Base-by-base conservation (phyloP, 352 stramenopile genomes). In the Globisporangium barbulae region DNA sequence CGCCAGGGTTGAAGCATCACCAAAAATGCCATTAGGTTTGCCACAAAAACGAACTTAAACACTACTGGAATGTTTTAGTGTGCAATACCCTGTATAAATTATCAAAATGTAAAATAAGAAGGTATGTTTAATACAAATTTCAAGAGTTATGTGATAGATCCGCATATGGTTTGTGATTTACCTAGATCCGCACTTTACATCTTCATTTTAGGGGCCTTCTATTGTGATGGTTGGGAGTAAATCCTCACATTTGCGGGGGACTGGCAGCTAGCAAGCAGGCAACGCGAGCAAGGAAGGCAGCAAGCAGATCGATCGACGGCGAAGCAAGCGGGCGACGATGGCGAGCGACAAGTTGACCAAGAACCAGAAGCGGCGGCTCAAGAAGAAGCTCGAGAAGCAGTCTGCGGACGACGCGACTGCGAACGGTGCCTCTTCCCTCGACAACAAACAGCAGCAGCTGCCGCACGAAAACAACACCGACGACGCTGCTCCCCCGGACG, bases 331-430 rank as follows among this genome's bases (percentile, higher is more conserved):
- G 12, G 35, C 39, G 39, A 31, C 35, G n/a, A 65, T 65, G 60
- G 59, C 65, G 53, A 63, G 67, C 30, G 70, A 77, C 47, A 63
- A 63, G 64, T 67, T 91, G 61, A 91, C 88, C 28, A 96, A 96
- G 75, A 96, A 94, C 71, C 79, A 92, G 67, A 75, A 81, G 45
- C 72, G 85, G 39, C 74, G 88, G 9, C 73, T 89, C 17, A 94
- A 94, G 80, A 93, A 94, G 72, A 91, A 91, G 58, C 72, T 78
- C 28, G 81, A 89, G 71, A 91, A 93, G 71, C 74, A 89, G 60
- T 68, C 73, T 45, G 69, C 75, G 57, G 66, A 71, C 57, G 45
- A 75, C 31, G 53, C 33, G 50, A 56, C 19, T 35, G 41, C 25
- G 30, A 45, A 49, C 10, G 31, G 19, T 8, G 9, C 19, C 21